These are phyloP conservation scores for Pseudisothecium myosuroides DNA, from an alignment of 225 moss, liverwort and hornwort species.

Conservation along the genomic window DNA sequence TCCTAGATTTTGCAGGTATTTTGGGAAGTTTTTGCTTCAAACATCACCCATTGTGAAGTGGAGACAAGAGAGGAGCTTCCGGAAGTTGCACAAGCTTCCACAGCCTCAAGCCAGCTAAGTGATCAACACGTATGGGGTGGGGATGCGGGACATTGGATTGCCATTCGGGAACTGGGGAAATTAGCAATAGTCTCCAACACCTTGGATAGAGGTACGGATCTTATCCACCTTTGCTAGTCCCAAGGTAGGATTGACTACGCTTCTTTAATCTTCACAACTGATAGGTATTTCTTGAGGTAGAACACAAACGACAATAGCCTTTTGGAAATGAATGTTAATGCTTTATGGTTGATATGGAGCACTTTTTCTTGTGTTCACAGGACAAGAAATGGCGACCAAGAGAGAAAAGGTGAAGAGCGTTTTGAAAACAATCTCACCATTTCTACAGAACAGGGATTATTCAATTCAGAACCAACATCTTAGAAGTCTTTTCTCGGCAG, in stretches of 20 bases:
- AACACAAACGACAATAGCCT: neutral
- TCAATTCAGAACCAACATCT: conserved; percentile 7
- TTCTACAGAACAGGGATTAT: conserved; percentile 2
- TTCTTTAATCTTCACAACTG: neutral
- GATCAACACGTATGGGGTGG: conserved; percentile 53
- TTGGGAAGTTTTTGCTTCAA: conserved; percentile 85
- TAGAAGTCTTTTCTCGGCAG: neutral
- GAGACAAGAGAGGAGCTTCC: conserved; percentile 63
- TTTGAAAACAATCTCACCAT: conserved; percentile 1
- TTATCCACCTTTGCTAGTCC: neutral
- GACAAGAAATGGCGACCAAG: conserved; percentile 28
- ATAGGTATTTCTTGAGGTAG: neutral
- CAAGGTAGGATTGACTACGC: neutral
- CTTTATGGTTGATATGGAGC: neutral
- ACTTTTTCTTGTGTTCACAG: conserved; percentile 3
- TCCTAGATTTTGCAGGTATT: conserved; percentile 42
- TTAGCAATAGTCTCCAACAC: conserved; percentile 78
- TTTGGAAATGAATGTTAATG: neutral
- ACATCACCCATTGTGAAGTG: conserved; percentile 84
- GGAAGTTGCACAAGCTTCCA: conserved; percentile 22
- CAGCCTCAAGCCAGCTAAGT: conserved; percentile 19
- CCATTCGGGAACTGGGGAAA: conserved; percentile 79
- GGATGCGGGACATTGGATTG: conserved; percentile 84
- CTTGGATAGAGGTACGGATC: conserved; percentile 23
- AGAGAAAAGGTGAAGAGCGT: conserved; percentile 9